Evolutionary conservation across 805 yeast genomes (phyloP).

Genomic region (Wickerhamomyces strasburgensis): DNA sequence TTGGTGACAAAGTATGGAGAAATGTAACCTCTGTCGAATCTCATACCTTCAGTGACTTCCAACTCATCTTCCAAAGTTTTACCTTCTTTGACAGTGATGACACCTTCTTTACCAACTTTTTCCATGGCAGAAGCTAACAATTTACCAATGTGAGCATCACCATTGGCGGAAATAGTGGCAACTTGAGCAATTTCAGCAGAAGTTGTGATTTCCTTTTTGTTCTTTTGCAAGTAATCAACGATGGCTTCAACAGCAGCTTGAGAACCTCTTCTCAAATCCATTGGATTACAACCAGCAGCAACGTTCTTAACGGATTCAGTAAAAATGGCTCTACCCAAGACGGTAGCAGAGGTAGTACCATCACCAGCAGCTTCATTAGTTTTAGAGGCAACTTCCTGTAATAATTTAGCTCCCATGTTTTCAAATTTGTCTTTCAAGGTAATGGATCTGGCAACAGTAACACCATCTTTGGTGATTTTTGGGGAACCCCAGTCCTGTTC

Average conservation of each 20-base stretch:
- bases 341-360: constrained; percentile 98
- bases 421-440: constrained; percentile 88
- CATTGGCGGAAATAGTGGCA: constrained; percentile 97
- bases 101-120: constrained; percentile 99
- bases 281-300: constrained; percentile 99
- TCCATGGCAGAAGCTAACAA: constrained; percentile 96
- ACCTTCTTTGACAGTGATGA: constrained; percentile 96
- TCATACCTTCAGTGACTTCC: constrained; percentile 98
- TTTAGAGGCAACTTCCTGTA: constrained; percentile 97
- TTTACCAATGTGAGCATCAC: constrained; percentile 91
- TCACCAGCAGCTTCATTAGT: constrained; percentile 99
- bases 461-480: constrained; percentile 99
- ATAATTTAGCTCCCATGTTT: constrained; percentile 92
- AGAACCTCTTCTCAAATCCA: constrained; percentile 97
- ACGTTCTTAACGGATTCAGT: constrained; percentile 96
- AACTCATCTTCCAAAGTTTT: constrained; percentile 95
- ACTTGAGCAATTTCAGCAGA: constrained; percentile 97
- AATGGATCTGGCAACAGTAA: constrained; percentile 90
- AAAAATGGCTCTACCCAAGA: constrained; percentile 92
- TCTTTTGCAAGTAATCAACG: constrained; percentile 75
- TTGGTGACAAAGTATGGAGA: constrained; percentile 96
- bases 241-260: constrained; percentile 98
- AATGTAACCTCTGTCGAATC: constrained; percentile 97
- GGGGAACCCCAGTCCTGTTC: constrained; percentile 98
- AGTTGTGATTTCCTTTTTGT: constrained; percentile 95